Evolutionary conservation across 2,329 filamentous ascomycete species (phyloP).

Genomic region (Grosmannia clavigera): DNA sequence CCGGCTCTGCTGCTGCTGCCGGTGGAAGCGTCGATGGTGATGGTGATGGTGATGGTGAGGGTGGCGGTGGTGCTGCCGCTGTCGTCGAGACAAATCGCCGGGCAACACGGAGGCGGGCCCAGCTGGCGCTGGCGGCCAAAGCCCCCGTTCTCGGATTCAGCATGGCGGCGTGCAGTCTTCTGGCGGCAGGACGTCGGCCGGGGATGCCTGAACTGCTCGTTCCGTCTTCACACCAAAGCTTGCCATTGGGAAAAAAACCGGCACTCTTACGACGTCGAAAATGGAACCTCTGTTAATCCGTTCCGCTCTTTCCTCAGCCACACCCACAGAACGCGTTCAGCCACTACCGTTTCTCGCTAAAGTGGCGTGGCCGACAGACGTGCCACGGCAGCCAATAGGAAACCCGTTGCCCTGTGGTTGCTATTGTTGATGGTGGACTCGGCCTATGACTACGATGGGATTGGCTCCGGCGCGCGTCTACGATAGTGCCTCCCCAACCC

Average conservation of each 20-base stretch:
- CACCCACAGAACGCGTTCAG: constrained; percentile 11
- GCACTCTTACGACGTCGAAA: neutral
- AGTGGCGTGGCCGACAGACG: neutral
- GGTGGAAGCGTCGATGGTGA: neutral
- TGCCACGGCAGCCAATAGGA: constrained; percentile 28
- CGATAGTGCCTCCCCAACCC: neutral
- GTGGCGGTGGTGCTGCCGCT: neutral
- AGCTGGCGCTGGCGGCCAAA: constrained; percentile 16
- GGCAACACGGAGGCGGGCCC: constrained; percentile 10
- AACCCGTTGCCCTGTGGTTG: constrained; percentile 44
- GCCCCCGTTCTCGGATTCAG: constrained; percentile 53
- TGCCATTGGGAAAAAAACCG: neutral
- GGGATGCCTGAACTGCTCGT: neutral
- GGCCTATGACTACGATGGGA: constrained; percentile 4
- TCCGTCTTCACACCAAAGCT: neutral
- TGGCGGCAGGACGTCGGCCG: neutral
- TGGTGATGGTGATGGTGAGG: neutral
- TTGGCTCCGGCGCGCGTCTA: neutral
- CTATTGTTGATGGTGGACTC: constrained; percentile 33
- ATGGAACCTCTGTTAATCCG: neutral
- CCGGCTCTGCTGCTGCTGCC: neutral
- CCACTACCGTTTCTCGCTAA: constrained; percentile 9
- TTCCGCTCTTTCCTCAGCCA: neutral
- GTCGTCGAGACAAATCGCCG: constrained; percentile 13
- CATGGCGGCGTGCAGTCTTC: constrained; percentile 30